Base-by-base conservation (phyloP, 805 yeast species). In the Cyberlindnera bimundalis region DNA sequence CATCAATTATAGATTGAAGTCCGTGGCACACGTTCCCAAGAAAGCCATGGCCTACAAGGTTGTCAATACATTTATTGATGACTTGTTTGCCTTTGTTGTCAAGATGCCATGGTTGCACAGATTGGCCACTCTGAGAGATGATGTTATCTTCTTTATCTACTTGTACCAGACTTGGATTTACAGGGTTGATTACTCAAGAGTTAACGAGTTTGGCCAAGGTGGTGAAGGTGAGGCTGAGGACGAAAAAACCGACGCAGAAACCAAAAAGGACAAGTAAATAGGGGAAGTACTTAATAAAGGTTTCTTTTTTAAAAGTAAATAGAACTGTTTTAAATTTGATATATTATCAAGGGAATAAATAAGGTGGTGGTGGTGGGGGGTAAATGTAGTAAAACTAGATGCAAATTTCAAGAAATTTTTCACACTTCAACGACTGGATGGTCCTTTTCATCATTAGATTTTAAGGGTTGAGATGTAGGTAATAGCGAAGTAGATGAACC, bases 61-160 rank as follows among this genome's bases (percentile, higher is more conserved):
- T 34, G 57, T 68, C 32, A 66, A 66, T 46, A 66, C 71, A 3
- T 61, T 68, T 37, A 66, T 65, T 40, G 69, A 67, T 35, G 67
- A 67, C 43, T 37, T 68, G 39, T 64, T 68, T 51, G 67, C 71
- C 3, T 65, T 61, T 47, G 69, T 68, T 18, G 58, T 67, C 37
- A 68, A 66, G 45, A 65, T 65, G 69, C 73, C 73, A 4, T 55
- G 65, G 56, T 47, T 68, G 18, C 70, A 67, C 47, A 56, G 68
- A 33, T 42, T 67, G 35, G 68, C 71, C 6, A 65, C 72, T 2
- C 51, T 68, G 24, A 56, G 71, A 46, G 70, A 67, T 45, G 70
- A 65, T 45, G 62, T 67, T 12, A 65, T 68, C 31, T 67, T 67
- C 47, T 55, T 68, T 38, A 56, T 68, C 29, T 65, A 64, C 43